phyloP scores from a whole-genome alignment of 2,329 filamentous ascomycete species.

The Colletotrichum limetticola region DNA sequence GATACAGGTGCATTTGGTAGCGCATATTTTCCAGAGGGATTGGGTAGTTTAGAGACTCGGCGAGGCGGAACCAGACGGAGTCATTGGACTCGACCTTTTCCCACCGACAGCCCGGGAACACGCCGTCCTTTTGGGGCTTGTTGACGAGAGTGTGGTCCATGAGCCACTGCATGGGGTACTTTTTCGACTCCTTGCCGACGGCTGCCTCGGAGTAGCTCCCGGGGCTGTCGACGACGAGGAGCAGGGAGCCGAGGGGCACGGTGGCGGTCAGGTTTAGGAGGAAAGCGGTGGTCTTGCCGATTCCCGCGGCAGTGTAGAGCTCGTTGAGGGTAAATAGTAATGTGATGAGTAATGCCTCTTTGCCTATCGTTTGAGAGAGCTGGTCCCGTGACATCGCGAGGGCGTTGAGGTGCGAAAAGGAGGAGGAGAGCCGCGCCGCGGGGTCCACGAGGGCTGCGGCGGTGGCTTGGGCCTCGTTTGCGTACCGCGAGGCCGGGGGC shows the following conservation, averaged over 20 bases:
- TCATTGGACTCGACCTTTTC: slow-evolving; percentile 80
- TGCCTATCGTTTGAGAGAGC: slow-evolving; percentile 46
- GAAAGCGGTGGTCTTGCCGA: slow-evolving; percentile 79
- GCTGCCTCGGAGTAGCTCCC: slow-evolving; percentile 90
- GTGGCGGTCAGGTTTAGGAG: slow-evolving; percentile 74
- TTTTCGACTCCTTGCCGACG: slow-evolving; percentile 69
- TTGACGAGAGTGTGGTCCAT: slow-evolving; percentile 81
- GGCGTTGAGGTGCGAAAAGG: slow-evolving; percentile 61
- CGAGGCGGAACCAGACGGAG: slow-evolving; percentile 85
- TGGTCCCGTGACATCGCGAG: slow-evolving; percentile 51
- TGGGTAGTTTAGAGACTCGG: slow-evolving; percentile 76
- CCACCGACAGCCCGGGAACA: slow-evolving; percentile 65
- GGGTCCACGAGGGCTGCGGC: slow-evolving; percentile 56
- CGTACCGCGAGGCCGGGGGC: slow-evolving; percentile 62
- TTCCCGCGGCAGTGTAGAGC: slow-evolving; percentile 82
- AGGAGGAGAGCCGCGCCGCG: slow-evolving; percentile 47
- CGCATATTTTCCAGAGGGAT: slow-evolving; percentile 94
- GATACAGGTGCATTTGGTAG: slow-evolving; percentile 90
- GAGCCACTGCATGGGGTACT: slow-evolving; percentile 95
- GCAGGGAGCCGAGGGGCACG: slow-evolving; percentile 68
- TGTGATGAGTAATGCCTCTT: slow-evolving; percentile 71
- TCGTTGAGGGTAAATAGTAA: slow-evolving; percentile 97
- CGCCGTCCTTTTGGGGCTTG: slow-evolving; percentile 45
- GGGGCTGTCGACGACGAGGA: slow-evolving; percentile 92
- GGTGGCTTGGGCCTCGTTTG: slow-evolving; percentile 55